These are phyloP conservation scores for Pyrenula massariospora DNA, from an alignment of 495 filamentous ascomycete genomes.

Conservation along the genomic window DNA sequence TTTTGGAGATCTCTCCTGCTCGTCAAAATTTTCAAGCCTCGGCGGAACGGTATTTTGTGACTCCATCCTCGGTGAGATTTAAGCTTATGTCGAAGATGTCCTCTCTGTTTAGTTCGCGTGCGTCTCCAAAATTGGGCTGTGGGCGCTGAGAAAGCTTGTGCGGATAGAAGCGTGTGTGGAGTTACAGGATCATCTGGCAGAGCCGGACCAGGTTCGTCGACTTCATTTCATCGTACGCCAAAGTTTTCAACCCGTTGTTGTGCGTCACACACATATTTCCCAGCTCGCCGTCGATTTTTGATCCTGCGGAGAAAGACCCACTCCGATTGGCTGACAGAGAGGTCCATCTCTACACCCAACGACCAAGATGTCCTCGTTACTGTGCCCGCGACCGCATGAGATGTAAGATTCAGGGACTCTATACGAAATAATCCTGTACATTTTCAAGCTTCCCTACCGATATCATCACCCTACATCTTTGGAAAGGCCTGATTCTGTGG, in stretches of 20 bases:
- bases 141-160: no score
- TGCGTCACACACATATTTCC: no score
- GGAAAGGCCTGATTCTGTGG: no score
- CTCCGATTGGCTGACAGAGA: neutral
- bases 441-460: no score
- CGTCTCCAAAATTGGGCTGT: no score
- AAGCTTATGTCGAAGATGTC: no score
- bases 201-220: neutral
- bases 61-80: no score
- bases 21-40: neutral
- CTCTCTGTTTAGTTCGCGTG: no score
- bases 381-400: neutral
- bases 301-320: neutral
- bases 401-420: neutral
- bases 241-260: no score
- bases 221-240: neutral
- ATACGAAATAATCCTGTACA: neutral
- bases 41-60: neutral
- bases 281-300: neutral
- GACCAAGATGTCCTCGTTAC: neutral
- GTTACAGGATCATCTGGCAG: constrained; percentile 4
- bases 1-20: neutral
- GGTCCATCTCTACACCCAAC: no score
- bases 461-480: no score
- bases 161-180: constrained; percentile 24